These are phyloP conservation scores for Puccinia horiana DNA, from an alignment of 1,284 basidiomycete genomes.

Conservation along the genomic window DNA sequence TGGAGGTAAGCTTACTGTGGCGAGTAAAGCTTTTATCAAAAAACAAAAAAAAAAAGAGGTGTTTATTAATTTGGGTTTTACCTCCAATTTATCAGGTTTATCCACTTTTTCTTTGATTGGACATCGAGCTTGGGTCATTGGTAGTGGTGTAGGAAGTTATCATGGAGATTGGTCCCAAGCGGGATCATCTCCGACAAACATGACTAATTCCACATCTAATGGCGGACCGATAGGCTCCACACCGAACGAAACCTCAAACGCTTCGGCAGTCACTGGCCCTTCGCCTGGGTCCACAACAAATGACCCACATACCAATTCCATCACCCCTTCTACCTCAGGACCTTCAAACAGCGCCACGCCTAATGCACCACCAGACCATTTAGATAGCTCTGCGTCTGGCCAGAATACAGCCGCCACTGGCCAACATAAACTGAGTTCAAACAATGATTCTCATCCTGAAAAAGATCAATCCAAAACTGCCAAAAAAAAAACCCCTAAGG, in stretches of 20 bases:
- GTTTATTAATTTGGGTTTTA: not conserved
- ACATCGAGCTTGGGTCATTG: constrained; percentile 47
- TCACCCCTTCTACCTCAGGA: not conserved
- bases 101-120: constrained; percentile 43
- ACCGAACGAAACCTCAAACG: not conserved
- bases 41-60: too few relatives aligned
- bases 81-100: constrained; percentile 5
- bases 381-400: not conserved
- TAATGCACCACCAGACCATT: not conserved
- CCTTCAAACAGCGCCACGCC: not conserved
- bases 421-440: not conserved
- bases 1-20: constrained; percentile 31
- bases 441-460: not conserved
- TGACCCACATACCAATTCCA: constrained; percentile 4
- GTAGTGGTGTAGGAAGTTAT: constrained; percentile 34
- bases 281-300: not conserved
- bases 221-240: not conserved
- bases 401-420: not conserved
- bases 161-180: not conserved
- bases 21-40: too few relatives aligned
- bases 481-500: not conserved
- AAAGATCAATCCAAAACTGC: not conserved
- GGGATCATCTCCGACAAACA: not conserved
- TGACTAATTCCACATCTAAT: not conserved
- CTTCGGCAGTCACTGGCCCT: not conserved